phyloP scores from a whole-genome alignment of 2,329 filamentous ascomycete species.

The Arthrinium phaeospermum region DNA sequence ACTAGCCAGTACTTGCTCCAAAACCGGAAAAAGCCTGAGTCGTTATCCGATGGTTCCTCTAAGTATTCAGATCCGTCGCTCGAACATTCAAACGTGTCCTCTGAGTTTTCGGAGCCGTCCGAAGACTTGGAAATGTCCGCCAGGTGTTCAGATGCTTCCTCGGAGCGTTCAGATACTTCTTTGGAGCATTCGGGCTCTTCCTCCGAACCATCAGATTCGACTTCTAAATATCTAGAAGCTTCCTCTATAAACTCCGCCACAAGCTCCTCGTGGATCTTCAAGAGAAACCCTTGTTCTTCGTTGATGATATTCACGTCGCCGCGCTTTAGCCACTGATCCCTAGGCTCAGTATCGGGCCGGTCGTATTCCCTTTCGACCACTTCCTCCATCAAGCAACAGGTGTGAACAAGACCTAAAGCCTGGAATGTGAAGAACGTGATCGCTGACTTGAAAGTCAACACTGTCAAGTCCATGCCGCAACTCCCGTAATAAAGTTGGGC shows the following conservation, averaged over 20 bases:
- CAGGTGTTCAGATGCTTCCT: too few relatives aligned
- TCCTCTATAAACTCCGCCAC: constrained; percentile 13
- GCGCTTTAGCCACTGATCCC: too few relatives aligned
- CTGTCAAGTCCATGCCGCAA: neutral
- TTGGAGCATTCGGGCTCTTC: too few relatives aligned
- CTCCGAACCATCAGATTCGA: neutral
- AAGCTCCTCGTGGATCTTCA: constrained; percentile 17
- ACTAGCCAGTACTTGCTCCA: constrained; percentile 14
- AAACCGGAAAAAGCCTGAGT: neutral
- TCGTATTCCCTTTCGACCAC: too few relatives aligned
- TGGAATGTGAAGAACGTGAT: constrained; percentile 12
- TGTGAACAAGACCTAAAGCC: neutral
- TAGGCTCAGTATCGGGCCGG: too few relatives aligned
- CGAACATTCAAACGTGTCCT: too few relatives aligned
- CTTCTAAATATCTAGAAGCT: constrained; percentile 3
- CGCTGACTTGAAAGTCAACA: neutral
- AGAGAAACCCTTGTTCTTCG: constrained; percentile 17
- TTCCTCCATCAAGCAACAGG: constrained; percentile 1
- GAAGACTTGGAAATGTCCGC: too few relatives aligned
- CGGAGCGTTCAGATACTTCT: too few relatives aligned
- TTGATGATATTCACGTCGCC: neutral
- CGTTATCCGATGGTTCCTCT: neutral
- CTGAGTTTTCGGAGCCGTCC: too few relatives aligned
- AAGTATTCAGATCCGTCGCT: too few relatives aligned
- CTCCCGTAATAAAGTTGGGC: neutral